Percentiles rank a stretch among this genome's conserved stretches.
These are phyloP conservation scores for Pyricularia pennisetigena DNA, from an alignment of 2,329 filamentous ascomycete genomes.

Conservation along the genomic window DNA sequence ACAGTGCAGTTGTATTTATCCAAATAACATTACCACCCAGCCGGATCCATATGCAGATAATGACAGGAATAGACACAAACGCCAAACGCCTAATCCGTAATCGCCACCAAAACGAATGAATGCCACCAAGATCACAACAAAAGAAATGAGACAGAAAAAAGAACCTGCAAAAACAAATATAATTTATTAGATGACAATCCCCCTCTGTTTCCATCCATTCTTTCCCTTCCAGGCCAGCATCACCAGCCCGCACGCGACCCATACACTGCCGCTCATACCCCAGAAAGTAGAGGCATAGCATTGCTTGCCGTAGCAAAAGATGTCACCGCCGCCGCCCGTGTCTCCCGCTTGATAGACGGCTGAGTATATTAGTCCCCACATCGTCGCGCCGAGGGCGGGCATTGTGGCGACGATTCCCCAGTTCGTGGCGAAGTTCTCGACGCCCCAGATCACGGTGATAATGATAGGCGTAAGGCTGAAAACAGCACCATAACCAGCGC, in stretches of 20 bases:
- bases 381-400: constrained; percentile 75
- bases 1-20: neutral
- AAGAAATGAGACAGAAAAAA: neutral
- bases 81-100: neutral
- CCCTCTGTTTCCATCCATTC: constrained; percentile 65
- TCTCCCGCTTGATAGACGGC: constrained; percentile 61
- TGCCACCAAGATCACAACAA: neutral
- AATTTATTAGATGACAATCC: constrained; percentile 50
- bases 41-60: neutral
- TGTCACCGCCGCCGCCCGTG: constrained; percentile 27
- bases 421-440: constrained; percentile 97
- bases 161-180: neutral
- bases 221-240: constrained; percentile 73
- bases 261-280: constrained; percentile 75
- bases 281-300: constrained; percentile 82
- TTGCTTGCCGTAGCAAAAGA: constrained; percentile 68
- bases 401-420: constrained; percentile 94
- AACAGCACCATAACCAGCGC: constrained; percentile 84
- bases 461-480: constrained; percentile 88
- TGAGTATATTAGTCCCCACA: constrained; percentile 89
- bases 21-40: neutral
- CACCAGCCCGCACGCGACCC: constrained; percentile 64
- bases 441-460: constrained; percentile 94
- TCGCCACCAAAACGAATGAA: neutral
- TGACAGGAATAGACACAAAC: neutral